phyloP scores from a whole-genome alignment of 2,329 filamentous ascomycete genomes.

The Ceratocystis papillata region DNA sequence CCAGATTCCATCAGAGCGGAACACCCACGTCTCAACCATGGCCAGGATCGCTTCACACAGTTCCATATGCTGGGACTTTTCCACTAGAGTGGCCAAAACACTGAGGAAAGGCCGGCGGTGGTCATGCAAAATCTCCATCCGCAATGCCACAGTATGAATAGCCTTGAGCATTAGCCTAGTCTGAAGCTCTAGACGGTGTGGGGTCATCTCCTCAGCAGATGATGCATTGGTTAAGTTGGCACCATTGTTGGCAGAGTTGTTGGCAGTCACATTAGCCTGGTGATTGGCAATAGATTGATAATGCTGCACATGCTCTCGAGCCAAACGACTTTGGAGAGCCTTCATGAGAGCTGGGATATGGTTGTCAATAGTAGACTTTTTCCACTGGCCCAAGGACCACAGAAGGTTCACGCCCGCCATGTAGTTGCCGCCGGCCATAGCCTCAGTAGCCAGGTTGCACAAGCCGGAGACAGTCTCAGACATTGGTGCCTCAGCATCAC shows the following conservation, averaged over 20 bases:
- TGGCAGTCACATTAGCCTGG: constrained; percentile 36
- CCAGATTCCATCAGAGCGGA: constrained; percentile 87
- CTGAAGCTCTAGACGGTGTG: constrained; percentile 77
- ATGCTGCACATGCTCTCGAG: constrained; percentile 80
- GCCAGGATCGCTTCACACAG: constrained; percentile 86
- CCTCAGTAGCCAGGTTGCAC: constrained; percentile 77
- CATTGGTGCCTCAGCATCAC: constrained; percentile 66
- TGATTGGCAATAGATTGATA: constrained; percentile 50
- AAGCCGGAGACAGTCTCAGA: constrained; percentile 81
- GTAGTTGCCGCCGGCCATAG: constrained; percentile 68
- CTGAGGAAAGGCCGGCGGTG: constrained; percentile 88
- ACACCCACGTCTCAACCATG: constrained; percentile 94
- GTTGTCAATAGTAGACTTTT: constrained; percentile 76
- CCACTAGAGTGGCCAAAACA: constrained; percentile 85
- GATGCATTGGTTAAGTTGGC: not conserved
- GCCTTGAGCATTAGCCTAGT: constrained; percentile 88
- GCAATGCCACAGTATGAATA: constrained; percentile 79
- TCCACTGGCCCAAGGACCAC: constrained; percentile 80
- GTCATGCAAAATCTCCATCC: constrained; percentile 87
- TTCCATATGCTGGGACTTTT: constrained; percentile 78
- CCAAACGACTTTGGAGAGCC: constrained; percentile 80
- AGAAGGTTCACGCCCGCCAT: constrained; percentile 84
- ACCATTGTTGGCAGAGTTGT: constrained; percentile 38
- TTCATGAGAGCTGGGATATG: constrained; percentile 88
- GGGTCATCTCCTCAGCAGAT: constrained; percentile 46